phyloP scores from a whole-genome alignment of 148 eudicot genomes.

The Heliamphora exappendiculata region DNA sequence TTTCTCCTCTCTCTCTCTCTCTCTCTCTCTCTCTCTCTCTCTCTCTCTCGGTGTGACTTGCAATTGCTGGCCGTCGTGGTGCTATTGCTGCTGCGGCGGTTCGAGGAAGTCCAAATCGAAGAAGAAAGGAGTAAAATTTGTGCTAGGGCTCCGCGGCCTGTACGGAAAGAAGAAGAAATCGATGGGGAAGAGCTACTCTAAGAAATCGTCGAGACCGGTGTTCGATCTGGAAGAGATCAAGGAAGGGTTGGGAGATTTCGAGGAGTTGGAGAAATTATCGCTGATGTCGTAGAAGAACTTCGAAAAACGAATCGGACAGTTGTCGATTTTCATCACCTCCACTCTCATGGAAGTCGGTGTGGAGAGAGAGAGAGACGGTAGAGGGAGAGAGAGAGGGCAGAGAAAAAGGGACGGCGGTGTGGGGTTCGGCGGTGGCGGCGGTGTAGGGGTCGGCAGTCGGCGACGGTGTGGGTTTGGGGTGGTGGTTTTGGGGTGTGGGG shows the following conservation, averaged over 20 bases:
- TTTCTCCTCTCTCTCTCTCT: too few relatives aligned
- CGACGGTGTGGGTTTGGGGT: too few relatives aligned
- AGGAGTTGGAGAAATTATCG: constrained; percentile 81
- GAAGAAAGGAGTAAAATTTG: constrained; percentile 66
- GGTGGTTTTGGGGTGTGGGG: too few relatives aligned
- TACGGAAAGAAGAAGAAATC: constrained; percentile 62
- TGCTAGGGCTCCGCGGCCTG: constrained; percentile 49
- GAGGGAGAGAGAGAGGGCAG: too few relatives aligned
- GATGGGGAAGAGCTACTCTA: constrained; percentile 67
- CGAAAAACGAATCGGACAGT: constrained; percentile 90
- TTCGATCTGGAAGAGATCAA: constrained; percentile 95
- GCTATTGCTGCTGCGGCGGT: constrained; percentile 74
- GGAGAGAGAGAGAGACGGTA: too few relatives aligned
- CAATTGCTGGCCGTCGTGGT: constrained; percentile 92
- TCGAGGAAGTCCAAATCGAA: constrained; percentile 59
- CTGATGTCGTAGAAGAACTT: constrained; percentile 99
- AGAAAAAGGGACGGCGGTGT: too few relatives aligned
- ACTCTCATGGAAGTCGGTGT: constrained; percentile 88
- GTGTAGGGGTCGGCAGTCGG: too few relatives aligned
- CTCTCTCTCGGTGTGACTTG: too few relatives aligned
- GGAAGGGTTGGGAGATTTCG: constrained; percentile 95
- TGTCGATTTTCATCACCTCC: constrained; percentile 84
- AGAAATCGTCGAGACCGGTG: constrained; percentile 45
- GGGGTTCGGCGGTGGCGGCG: too few relatives aligned
- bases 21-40: too few relatives aligned